A percentile compares a stretch with the other conserved stretches of the same genome.
Conservation (phyloP, 495 filamentous ascomycete species). For the Xylaria castorea region DNA sequence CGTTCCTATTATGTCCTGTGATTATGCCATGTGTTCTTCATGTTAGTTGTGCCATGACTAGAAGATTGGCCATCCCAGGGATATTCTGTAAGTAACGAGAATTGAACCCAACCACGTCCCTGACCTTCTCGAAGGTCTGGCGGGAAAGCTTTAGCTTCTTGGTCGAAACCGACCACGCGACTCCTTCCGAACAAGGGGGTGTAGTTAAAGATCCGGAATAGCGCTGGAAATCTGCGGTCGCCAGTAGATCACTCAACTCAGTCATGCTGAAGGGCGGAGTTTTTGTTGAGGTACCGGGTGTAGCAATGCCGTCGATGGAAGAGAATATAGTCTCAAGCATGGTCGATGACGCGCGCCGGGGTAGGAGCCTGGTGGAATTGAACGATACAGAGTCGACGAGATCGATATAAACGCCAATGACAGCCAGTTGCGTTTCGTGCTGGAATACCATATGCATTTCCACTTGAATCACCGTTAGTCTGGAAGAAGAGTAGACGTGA, state of each 20-base stretch:
- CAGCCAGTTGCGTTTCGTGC: conserved; percentile 54
- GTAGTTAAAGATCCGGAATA: conserved; percentile 73
- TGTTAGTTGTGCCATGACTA: conserved; percentile 42
- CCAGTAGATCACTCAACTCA: conserved; percentile 57
- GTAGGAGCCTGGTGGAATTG: conserved; percentile 26
- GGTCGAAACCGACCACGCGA: conserved; percentile 64
- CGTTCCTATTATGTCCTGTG: background rate
- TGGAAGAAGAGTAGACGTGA: background rate
- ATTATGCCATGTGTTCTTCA: background rate
- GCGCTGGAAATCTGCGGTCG: conserved; percentile 55
- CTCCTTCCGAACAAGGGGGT: conserved; percentile 69
- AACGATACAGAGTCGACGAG: conserved; percentile 48
- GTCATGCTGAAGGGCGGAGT: conserved; percentile 64
- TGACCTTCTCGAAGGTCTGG: conserved; percentile 59
- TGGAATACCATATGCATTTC: conserved; percentile 73
- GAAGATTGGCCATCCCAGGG: conserved; percentile 59
- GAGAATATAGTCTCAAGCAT: conserved; percentile 63
- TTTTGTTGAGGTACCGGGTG: conserved; percentile 60
- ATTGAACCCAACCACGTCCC: conserved; percentile 70
- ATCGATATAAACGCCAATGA: conserved; percentile 67
- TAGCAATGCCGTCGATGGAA: conserved; percentile 57
- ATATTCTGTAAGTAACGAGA: conserved; percentile 66
- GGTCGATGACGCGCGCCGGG: conserved; percentile 43
- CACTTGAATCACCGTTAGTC: conserved; percentile 49
- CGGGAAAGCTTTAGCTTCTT: conserved; percentile 60